Evolutionary conservation across 225 moss, liverwort and hornwort genomes (phyloP).

Genomic region (Marchantia polymorpha): DNA sequence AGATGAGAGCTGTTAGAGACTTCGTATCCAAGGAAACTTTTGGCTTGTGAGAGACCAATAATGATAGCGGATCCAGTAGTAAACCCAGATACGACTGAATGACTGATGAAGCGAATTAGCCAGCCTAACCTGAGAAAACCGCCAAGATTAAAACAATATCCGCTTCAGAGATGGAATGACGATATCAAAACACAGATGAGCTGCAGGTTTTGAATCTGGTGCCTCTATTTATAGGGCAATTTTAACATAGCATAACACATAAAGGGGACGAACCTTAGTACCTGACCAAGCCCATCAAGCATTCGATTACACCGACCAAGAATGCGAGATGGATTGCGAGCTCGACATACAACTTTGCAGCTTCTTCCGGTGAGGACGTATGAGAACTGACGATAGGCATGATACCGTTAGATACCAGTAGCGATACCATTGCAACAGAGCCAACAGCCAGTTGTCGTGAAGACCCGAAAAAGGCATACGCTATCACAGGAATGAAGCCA

Average conservation of each 20-base stretch:
- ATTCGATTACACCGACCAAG: slow-evolving; percentile 79
- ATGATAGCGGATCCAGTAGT: slow-evolving; percentile 87
- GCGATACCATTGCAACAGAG: slow-evolving; percentile 88
- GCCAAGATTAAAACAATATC: no score
- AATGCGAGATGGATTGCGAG: slow-evolving; percentile 82
- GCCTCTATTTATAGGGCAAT: no score
- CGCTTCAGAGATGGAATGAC: no score
- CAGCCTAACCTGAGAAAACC: slow-evolving; percentile 70
- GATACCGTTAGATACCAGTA: slow-evolving; percentile 76
- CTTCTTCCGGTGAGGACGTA: slow-evolving; percentile 38
- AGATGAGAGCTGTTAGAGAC: slow-evolving; percentile 67
- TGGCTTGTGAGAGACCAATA: slow-evolving; percentile 85
- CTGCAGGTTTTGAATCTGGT: no score
- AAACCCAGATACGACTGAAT: slow-evolving; percentile 91
- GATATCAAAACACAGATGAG: no score
- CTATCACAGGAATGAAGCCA: slow-evolving; percentile 69
- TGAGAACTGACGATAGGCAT: slow-evolving; percentile 50
- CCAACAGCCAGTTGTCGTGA: slow-evolving; percentile 92
- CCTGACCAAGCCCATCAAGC: slow-evolving; percentile 76
- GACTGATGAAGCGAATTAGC: slow-evolving; percentile 98
- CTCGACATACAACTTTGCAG: slow-evolving; percentile 44
- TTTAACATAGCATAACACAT: no score
- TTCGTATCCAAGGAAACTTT: slow-evolving; percentile 79
- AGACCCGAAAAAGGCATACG: slow-evolving; percentile 78
- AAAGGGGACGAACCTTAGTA: slow-evolving; percentile 5